Conservation (phyloP, 2,329 filamentous ascomycete species). For the Calcarisporium arbuscula region DNA sequence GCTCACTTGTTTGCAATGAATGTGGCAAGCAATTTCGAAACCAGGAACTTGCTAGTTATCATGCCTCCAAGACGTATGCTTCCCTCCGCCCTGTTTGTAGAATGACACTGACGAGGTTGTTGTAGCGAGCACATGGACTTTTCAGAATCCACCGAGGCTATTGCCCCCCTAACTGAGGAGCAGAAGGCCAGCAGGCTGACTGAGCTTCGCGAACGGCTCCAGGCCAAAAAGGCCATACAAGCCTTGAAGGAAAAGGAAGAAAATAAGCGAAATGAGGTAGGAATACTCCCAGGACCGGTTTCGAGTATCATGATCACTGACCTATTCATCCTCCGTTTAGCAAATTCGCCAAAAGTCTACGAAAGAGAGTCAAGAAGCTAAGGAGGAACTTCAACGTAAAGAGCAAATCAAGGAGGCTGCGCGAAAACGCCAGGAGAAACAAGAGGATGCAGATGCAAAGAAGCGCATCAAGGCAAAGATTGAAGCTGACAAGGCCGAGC, state of each 20-base stretch:
- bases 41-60: conserved; percentile 76
- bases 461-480: conserved; percentile 89
- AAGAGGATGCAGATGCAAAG: conserved; percentile 77
- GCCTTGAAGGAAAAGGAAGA: conserved; percentile 72
- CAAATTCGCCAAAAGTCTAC: conserved; percentile 79
- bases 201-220: conserved; percentile 66
- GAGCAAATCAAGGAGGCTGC: conserved; percentile 89
- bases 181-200: conserved; percentile 77
- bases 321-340: conserved; percentile 22
- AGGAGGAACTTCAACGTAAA: conserved; percentile 82
- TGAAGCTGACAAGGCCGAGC: conserved; percentile 86
- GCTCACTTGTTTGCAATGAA: conserved; percentile 87
- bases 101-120: conserved; percentile 8
- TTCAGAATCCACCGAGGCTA: conserved; percentile 85
- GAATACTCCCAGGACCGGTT: neutral
- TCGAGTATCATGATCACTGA: neutral
- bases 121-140: conserved; percentile 79
- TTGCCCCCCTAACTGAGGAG: conserved; percentile 84
- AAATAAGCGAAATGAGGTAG: conserved; percentile 76
- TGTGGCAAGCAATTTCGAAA: conserved; percentile 88
- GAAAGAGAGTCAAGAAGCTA: conserved; percentile 79
- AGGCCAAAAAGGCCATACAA: conserved; percentile 64
- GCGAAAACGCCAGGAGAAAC: conserved; percentile 81
- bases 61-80: conserved; percentile 75
- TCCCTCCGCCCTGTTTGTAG: neutral